phyloP scores from a whole-genome alignment of 176 grass and related monocot genomes.

The Aegilops speltoides region DNA sequence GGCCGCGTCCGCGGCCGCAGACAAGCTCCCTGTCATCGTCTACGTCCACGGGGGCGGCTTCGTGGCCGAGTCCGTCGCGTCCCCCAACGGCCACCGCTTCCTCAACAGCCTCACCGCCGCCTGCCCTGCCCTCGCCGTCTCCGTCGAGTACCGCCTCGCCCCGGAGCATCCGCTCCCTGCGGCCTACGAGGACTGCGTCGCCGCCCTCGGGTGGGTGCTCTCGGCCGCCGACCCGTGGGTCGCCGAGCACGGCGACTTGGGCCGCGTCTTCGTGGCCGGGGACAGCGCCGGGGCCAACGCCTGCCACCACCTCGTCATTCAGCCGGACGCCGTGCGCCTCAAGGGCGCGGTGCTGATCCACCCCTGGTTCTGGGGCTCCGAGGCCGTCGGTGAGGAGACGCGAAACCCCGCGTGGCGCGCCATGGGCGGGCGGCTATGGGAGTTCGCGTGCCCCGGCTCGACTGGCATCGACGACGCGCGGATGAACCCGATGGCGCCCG shows the following conservation, averaged over 20 bases:
- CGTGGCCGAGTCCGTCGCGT: slow-evolving; percentile 29
- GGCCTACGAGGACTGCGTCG: neutral
- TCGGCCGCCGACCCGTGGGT: slow-evolving; percentile 5
- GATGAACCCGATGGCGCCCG: slow-evolving; percentile 8
- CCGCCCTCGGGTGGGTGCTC: neutral
- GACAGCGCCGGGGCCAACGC: slow-evolving; percentile 15
- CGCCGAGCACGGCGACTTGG: neutral
- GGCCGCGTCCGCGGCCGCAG: neutral
- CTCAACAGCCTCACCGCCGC: slow-evolving; percentile 34
- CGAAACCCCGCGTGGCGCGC: neutral
- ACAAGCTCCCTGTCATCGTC: slow-evolving; percentile 31
- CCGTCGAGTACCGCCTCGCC: slow-evolving; percentile 76
- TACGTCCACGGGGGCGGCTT: slow-evolving; percentile 51
- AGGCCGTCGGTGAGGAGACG: slow-evolving; percentile 15
- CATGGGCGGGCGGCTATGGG: slow-evolving; percentile 6
- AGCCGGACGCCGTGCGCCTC: neutral
- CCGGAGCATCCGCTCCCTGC: slow-evolving; percentile 56
- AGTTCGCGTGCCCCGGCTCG: neutral
- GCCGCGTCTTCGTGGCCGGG: slow-evolving; percentile 1
- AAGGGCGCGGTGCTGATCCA: slow-evolving; percentile 18
- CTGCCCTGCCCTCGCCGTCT: slow-evolving; percentile 31
- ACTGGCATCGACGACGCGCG: neutral
- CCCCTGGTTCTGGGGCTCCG: slow-evolving; percentile 18
- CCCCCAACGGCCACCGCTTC: slow-evolving; percentile 35
- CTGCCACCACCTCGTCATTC: neutral